These are phyloP conservation scores for Medicago truncatula DNA, from an alignment of 306 rosid genomes.

Conservation along the genomic window MtrunA17r5.0-ANR NC_053048.1:31977501-31978000, in stretches of 20 bases:
- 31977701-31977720: conserved; percentile 90
- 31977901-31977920: conserved; percentile 93
- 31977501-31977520: conserved; percentile 72
- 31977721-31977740: conserved; percentile 89
- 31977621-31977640: conserved; percentile 89
- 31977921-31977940: conserved; percentile 86
- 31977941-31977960: conserved; percentile 95
- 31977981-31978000: conserved; percentile 85
- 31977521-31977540: conserved; percentile 77
- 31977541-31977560: conserved; percentile 69
- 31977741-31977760: conserved; percentile 89
- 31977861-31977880: conserved; percentile 55
- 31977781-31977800: conserved; percentile 85
- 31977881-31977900: conserved; percentile 75
- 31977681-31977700: conserved; percentile 95
- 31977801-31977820: conserved; percentile 71
- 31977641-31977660: conserved; percentile 84
- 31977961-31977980: conserved; percentile 86
- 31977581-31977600: conserved; percentile 83
- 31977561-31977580: conserved; percentile 85
- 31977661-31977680: conserved; percentile 89
- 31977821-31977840: conserved; percentile 59
- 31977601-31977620: conserved; percentile 92
- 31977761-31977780: conserved; percentile 90
- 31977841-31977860: conserved; percentile 60